phyloP scores from a whole-genome alignment of 768 basidiomycete genomes.

The Podaxis pistillaris region DNA sequence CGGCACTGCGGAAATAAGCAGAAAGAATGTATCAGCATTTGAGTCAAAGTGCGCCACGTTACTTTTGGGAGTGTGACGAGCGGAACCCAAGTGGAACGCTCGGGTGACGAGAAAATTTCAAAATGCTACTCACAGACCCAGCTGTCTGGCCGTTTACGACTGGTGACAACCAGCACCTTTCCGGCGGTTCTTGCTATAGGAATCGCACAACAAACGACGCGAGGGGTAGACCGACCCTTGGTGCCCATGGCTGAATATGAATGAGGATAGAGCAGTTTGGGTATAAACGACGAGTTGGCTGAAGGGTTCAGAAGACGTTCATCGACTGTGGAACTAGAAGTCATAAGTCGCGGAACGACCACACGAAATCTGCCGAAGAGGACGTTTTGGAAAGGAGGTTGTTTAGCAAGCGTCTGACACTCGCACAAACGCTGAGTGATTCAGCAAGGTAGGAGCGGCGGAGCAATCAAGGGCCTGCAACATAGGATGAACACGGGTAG shows the following conservation, averaged over 20 bases:
- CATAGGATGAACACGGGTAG: neutral
- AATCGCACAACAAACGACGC: constrained; percentile 89
- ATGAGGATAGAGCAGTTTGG: constrained; percentile 17
- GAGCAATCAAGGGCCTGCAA: neutral
- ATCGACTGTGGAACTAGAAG: constrained; percentile 23
- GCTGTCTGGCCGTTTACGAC: constrained; percentile 72
- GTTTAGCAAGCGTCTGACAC: neutral
- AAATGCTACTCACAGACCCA: constrained; percentile 81
- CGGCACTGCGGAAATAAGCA: constrained; percentile 54
- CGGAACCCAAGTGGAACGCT: constrained; percentile 5
- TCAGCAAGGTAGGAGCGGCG: neutral
- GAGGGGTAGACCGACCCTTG: constrained; percentile 78
- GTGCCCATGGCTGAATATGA: constrained; percentile 41
- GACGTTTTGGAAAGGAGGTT: constrained; percentile 12
- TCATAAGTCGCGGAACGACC: constrained; percentile 23
- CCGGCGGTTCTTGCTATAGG: constrained; percentile 72
- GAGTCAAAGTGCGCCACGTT: constrained; percentile 12
- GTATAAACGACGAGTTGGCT: constrained; percentile 16
- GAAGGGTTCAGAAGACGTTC: constrained; percentile 28
- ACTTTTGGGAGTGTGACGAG: constrained; percentile 10
- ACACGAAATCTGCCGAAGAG: constrained; percentile 16
- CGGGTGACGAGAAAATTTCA: constrained; percentile 13
- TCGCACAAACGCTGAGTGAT: neutral
- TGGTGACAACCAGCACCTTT: constrained; percentile 82
- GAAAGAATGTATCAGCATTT: constrained; percentile 11